Percentiles rank a stretch among this genome's conserved stretches.
Evolutionary conservation across 2,329 filamentous ascomycete genomes (phyloP).

Genomic region (Fulvia fulva): DNA sequence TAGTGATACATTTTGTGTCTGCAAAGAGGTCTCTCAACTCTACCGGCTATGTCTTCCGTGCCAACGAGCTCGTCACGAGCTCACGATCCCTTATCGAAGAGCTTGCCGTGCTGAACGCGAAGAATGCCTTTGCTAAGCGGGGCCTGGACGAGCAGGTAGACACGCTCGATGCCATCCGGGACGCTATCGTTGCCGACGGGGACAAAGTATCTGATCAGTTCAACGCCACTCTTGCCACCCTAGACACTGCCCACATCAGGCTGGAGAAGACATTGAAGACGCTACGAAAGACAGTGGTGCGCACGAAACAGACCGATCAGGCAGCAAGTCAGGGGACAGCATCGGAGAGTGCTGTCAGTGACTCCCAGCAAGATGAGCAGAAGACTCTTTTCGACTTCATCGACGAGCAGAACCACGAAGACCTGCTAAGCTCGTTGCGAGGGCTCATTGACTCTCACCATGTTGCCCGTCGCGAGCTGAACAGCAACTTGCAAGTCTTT

Average conservation of each 20-base stretch:
- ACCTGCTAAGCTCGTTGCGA: constrained; percentile 63
- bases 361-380: constrained; percentile 29
- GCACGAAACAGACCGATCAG: constrained; percentile 56
- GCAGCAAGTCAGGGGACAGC: neutral
- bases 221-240: constrained; percentile 36
- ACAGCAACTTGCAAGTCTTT: constrained; percentile 58
- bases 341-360: neutral
- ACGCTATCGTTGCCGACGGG: constrained; percentile 41
- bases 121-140: constrained; percentile 42
- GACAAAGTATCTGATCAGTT: constrained; percentile 43
- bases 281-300: constrained; percentile 61
- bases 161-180: constrained; percentile 41
- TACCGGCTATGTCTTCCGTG: constrained; percentile 73
- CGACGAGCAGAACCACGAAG: constrained; percentile 65
- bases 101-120: constrained; percentile 63
- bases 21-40: constrained; percentile 85
- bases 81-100: constrained; percentile 75
- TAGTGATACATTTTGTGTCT: constrained; percentile 78
- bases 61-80: constrained; percentile 76
- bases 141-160: constrained; percentile 44
- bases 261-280: constrained; percentile 64
- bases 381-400: constrained; percentile 72
- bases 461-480: constrained; percentile 59
- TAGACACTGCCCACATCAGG: constrained; percentile 63
- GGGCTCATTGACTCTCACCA: constrained; percentile 68